phyloP scores from a whole-genome alignment of 805 yeast genomes.

The Yamadazyma sp. region DNA sequence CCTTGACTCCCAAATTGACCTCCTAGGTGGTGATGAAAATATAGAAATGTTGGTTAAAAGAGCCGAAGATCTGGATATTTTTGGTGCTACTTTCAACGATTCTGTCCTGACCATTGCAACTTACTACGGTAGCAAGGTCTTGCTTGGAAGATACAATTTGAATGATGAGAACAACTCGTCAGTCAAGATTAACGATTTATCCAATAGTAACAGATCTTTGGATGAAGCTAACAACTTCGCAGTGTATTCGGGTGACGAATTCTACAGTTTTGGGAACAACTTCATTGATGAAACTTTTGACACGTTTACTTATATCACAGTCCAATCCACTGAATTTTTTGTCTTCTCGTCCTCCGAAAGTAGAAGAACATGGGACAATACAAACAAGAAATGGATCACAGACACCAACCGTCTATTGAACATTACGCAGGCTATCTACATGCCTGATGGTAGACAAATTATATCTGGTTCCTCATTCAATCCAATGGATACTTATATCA shows the following conservation, averaged over 20 bases:
- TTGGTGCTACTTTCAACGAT: constrained; percentile 32
- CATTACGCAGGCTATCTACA: constrained; percentile 25
- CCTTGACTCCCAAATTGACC: background rate
- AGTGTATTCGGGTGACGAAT: constrained; percentile 34
- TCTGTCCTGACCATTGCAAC: constrained; percentile 24
- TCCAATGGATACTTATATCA: constrained; percentile 29
- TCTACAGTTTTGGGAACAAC: constrained; percentile 44
- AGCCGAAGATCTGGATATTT: constrained; percentile 15
- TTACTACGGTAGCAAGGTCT: constrained; percentile 23
- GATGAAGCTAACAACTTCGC: constrained; percentile 36
- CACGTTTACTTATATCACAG: constrained; percentile 34
- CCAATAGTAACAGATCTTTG: constrained; percentile 27
- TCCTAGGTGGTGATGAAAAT: background rate
- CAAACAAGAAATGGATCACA: constrained; percentile 35
- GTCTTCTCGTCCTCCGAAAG: constrained; percentile 32
- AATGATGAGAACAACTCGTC: constrained; percentile 29
- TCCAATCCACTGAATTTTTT: constrained; percentile 41
- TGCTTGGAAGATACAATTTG: constrained; percentile 34
- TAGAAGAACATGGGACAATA: constrained; percentile 42
- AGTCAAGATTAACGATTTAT: constrained; percentile 23
- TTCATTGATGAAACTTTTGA: constrained; percentile 23
- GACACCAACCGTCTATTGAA: constrained; percentile 25
- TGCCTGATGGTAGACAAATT: constrained; percentile 30
- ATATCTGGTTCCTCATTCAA: constrained; percentile 35
- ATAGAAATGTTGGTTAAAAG: constrained; percentile 16